Evolutionary conservation across 768 basidiomycete genomes (phyloP).

Genomic region (Chalciporus pseudorubinellus): DNA sequence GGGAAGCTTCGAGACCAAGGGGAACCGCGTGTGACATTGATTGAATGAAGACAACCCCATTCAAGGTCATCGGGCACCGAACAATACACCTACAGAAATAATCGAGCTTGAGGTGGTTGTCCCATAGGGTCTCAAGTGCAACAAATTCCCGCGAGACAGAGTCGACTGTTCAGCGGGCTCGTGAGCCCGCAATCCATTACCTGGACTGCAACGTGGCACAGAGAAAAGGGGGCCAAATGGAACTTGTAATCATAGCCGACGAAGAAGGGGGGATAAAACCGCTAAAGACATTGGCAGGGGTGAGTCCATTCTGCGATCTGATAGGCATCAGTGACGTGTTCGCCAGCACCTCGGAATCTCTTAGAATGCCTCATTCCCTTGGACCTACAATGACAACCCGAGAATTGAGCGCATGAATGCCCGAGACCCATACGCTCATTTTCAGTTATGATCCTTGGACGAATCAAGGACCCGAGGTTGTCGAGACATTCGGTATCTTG

Average conservation of each 20-base stretch:
- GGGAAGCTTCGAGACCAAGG: too few relatives aligned
- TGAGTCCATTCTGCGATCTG: not conserved
- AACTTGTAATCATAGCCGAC: constrained; percentile 16
- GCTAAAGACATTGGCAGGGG: constrained; percentile 52
- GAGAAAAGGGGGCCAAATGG: constrained; percentile 22
- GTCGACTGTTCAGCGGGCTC: not conserved
- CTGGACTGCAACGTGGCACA: constrained; percentile 35
- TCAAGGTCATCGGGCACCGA: not conserved
- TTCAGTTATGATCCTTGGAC: constrained; percentile 3
- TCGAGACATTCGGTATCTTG: not conserved
- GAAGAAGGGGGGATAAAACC: constrained; percentile 41
- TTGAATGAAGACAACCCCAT: not conserved
- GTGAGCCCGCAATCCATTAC: constrained; percentile 69
- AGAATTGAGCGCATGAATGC: not conserved
- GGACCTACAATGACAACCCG: constrained; percentile 1
- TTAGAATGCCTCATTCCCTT: not conserved
- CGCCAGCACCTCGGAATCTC: not conserved
- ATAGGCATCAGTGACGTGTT: not conserved
- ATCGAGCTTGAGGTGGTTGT: too few relatives aligned
- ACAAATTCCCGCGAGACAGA: constrained; percentile 42
- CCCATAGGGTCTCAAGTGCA: not conserved
- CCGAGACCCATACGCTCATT: not conserved
- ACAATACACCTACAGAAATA: too few relatives aligned
- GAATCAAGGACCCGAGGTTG: not conserved
- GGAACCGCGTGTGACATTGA: not conserved